Evolutionary conservation across 108 stramenopile species (phyloP).

Genomic region (Epithemia pelagica): DNA sequence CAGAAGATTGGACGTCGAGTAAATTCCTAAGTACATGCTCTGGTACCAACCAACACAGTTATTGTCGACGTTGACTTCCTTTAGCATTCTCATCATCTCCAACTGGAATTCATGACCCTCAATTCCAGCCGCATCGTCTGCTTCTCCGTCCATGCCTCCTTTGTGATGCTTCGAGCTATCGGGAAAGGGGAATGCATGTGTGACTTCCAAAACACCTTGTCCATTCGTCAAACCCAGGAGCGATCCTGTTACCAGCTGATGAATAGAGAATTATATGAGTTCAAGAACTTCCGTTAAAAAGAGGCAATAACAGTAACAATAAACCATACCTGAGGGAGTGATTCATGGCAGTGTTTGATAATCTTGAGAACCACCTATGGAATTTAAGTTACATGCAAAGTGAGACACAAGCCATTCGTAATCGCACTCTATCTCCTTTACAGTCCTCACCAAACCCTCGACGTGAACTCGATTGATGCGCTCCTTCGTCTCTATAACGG

Average conservation of each 20-base stretch:
- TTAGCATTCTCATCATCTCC: conserved; percentile 99
- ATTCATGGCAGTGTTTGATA: conserved; percentile 97
- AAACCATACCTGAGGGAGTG: conserved; percentile 47
- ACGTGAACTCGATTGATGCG: conserved; percentile 68
- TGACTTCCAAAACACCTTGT: conserved; percentile 81
- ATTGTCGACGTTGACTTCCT: conserved; percentile 97
- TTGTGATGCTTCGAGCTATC: conserved; percentile 42
- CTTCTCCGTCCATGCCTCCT: conserved; percentile 43
- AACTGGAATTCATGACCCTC: conserved; percentile 78
- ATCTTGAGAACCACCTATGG: conserved; percentile 89
- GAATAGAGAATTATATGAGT: not conserved
- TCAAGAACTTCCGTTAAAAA: too few relatives aligned
- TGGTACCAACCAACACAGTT: conserved; percentile 99
- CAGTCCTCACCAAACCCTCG: conserved; percentile 65
- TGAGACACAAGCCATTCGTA: too few relatives aligned
- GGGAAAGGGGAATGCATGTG: conserved; percentile 89
- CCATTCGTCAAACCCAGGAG: conserved; percentile 87
- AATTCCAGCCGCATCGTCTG: conserved; percentile 50
- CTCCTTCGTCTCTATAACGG: conserved; percentile 62
- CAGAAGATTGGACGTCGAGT: conserved; percentile 79
- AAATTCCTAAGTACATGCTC: conserved; percentile 92
- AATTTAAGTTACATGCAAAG: too few relatives aligned
- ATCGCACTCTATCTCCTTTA: too few relatives aligned
- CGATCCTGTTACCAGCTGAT: conserved; percentile 86
- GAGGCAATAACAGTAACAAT: too few relatives aligned